These are phyloP conservation scores for Amaranthus hypochondriacus DNA, from an alignment of 148 eudicot species.

Conservation along the genomic window DNA sequence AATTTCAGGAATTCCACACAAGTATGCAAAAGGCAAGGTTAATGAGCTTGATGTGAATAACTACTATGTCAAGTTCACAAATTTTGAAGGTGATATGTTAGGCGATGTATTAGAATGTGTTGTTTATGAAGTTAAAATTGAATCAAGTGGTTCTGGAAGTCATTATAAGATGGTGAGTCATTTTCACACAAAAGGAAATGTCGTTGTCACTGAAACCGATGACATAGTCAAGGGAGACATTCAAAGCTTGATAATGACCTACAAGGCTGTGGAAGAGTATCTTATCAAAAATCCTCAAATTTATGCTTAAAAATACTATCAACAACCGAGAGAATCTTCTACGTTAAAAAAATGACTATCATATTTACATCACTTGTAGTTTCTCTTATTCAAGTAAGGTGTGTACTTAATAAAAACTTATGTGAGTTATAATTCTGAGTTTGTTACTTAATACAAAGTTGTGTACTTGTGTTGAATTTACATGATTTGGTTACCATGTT, in stretches of 20 bases:
- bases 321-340: too few species aligned
- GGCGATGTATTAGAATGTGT: neutral
- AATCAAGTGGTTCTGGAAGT: slow-evolving; percentile 6
- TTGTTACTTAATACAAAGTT: too few species aligned
- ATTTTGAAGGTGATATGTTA: slow-evolving; percentile 9
- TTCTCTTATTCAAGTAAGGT: too few species aligned
- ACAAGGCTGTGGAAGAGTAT: neutral
- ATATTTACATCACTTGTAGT: too few species aligned
- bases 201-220: neutral
- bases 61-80: slow-evolving; percentile 9
- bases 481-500: too few species aligned
- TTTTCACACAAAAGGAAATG: slow-evolving; percentile 11
- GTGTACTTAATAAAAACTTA: too few species aligned
- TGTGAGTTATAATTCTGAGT: too few species aligned
- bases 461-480: too few species aligned
- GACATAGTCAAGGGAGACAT: neutral
- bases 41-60: slow-evolving; percentile 6
- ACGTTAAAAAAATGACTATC: too few species aligned
- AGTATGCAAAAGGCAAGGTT: slow-evolving; percentile 13
- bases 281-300: neutral
- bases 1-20: slow-evolving; percentile 11
- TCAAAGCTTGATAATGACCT: neutral
- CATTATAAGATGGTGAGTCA: slow-evolving; percentile 4
- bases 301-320: slow-evolving; percentile 2
- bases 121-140: neutral